Evolutionary conservation across 1,139 yeast genomes (phyloP).

Genomic region (Suhomyces atakaporum): DNA sequence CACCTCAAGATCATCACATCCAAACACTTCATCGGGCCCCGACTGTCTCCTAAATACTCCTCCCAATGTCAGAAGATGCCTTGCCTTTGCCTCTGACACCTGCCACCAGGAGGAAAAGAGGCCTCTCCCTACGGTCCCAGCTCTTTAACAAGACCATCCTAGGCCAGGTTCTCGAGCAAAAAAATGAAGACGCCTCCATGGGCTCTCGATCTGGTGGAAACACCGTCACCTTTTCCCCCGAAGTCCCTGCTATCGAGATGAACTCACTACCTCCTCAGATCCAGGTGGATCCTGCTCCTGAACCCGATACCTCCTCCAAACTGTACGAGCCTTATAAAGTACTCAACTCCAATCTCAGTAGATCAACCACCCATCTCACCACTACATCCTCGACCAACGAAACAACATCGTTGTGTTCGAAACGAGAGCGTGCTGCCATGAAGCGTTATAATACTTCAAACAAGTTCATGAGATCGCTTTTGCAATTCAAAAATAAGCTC

Average conservation of each 20-base stretch:
- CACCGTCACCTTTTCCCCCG: conserved; percentile 5
- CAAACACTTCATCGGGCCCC: too few relatives aligned
- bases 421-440: conserved; percentile 21
- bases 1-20: too few relatives aligned
- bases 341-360: conserved; percentile 21
- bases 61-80: too few relatives aligned
- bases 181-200: background rate
- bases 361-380: conserved; percentile 35
- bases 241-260: conserved; percentile 15
- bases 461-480: conserved; percentile 19
- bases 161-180: conserved; percentile 9
- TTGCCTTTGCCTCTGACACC: conserved; percentile 21
- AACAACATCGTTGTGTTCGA: conserved; percentile 24
- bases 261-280: conserved; percentile 10
- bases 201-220: conserved; percentile 3
- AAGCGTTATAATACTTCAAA: conserved; percentile 21
- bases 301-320: conserved; percentile 2
- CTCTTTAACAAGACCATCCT: conserved; percentile 57
- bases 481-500: conserved; percentile 32
- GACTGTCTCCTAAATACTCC: too few relatives aligned
- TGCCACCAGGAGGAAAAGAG: conserved; percentile 56
- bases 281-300: conserved; percentile 8
- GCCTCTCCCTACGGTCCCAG: conserved; percentile 74
- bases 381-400: conserved; percentile 22
- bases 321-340: conserved; percentile 18